These are phyloP conservation scores for Mrakia blollopis DNA, from an alignment of 768 basidiomycete genomes.

Conservation along the genomic window DNA sequence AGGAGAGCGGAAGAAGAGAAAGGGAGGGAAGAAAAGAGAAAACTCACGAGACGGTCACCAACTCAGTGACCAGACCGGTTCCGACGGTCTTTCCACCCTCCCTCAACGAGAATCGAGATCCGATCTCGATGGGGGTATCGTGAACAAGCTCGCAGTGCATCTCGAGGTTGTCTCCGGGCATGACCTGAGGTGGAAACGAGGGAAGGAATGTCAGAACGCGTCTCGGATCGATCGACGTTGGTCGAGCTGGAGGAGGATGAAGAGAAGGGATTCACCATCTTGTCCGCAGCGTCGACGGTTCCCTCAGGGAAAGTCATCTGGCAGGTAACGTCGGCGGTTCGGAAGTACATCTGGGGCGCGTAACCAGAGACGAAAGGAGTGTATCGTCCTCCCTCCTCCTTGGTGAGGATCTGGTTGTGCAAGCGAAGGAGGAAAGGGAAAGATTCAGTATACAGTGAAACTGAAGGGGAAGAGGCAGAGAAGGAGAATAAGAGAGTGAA, in stretches of 20 bases:
- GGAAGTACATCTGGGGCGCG: constrained; percentile 63
- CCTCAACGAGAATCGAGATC: constrained; percentile 31
- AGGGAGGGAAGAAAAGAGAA: background rate
- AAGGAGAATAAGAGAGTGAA: background rate
- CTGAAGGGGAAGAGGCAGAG: no score
- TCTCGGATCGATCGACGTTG: background rate
- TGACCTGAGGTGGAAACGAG: background rate
- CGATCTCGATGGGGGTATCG: constrained; percentile 32
- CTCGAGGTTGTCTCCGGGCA: constrained; percentile 34
- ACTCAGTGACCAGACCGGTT: constrained; percentile 28
- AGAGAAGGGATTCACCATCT: constrained; percentile 52
- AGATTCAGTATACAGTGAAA: no score
- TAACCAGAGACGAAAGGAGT: constrained; percentile 71
- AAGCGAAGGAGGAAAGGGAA: constrained; percentile 45
- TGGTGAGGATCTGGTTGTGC: constrained; percentile 62
- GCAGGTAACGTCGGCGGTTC: constrained; percentile 89
- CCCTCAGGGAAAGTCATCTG: constrained; percentile 78
- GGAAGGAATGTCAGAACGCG: background rate
- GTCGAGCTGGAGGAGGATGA: background rate
- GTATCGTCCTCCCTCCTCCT: constrained; percentile 65
- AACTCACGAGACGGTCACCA: constrained; percentile 5
- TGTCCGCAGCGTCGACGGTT: constrained; percentile 71
- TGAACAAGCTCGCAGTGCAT: constrained; percentile 24
- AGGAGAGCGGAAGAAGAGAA: background rate
- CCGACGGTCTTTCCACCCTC: constrained; percentile 34